A percentile compares a stretch with the other conserved stretches of the same genome.
These are phyloP conservation scores for Tetradesmus obliquus DNA, from an alignment of 139 green algal genomes.

Conservation along the genomic window DNA sequence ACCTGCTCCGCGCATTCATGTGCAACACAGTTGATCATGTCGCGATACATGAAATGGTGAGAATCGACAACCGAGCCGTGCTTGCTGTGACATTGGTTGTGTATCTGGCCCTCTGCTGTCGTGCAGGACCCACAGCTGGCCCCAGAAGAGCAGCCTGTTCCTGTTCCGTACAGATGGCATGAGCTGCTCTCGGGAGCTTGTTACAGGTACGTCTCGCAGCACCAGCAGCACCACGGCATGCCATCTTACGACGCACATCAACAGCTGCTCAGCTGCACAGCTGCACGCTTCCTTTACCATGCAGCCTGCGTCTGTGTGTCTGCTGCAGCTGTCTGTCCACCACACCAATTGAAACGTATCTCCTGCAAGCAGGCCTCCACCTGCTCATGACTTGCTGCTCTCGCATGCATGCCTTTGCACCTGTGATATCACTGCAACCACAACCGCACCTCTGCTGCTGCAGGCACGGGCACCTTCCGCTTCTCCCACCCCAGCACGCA, in stretches of 20 bases:
- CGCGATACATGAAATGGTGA: neutral
- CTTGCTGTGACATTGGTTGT: neutral
- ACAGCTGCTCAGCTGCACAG: neutral
- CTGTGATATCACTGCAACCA: too few relatives aligned
- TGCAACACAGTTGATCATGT: neutral
- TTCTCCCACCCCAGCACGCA: slow-evolving; percentile 95
- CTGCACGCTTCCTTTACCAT: neutral
- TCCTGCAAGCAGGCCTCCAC: too few relatives aligned
- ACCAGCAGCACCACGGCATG: neutral
- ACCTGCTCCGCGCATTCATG: neutral
- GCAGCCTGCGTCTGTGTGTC: too few relatives aligned
- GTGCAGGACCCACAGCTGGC: slow-evolving; percentile 46
- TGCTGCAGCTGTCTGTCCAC: neutral
- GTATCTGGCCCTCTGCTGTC: neutral
- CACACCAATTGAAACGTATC: neutral
- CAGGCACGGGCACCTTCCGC: slow-evolving; percentile 81
- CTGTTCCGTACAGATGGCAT: slow-evolving; percentile 95
- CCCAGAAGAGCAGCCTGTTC: slow-evolving; percentile 80
- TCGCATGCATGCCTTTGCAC: neutral
- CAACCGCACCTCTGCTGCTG: neutral
- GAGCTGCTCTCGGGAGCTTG: slow-evolving; percentile 91
- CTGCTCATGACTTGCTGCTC: neutral
- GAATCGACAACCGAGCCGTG: neutral
- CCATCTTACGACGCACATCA: too few relatives aligned
- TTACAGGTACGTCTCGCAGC: slow-evolving; percentile 73